Evolutionary conservation across 352 stramenopile genomes (phyloP).

Genomic region (Elongisporangium undulatum): DNA sequence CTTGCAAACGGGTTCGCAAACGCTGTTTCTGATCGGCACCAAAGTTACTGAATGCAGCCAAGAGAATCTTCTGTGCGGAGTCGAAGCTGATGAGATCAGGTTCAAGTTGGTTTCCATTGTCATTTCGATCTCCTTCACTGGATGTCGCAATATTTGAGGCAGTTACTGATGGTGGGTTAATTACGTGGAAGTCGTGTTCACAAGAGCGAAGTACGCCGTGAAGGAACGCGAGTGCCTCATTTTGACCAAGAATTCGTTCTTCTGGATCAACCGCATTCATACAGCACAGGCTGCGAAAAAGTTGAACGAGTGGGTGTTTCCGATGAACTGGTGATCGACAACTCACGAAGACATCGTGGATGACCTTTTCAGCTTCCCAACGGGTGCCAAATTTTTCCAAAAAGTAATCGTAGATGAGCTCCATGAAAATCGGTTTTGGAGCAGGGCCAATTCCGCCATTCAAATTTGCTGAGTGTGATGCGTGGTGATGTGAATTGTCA

Average conservation of each 20-base stretch:
- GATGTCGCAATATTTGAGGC: neutral
- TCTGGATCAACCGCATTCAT: conserved; percentile 48
- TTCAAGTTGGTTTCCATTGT: neutral
- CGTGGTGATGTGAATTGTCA: neutral
- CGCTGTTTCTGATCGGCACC: conserved; percentile 41
- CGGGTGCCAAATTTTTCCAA: conserved; percentile 60
- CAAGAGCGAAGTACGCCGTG: conserved; percentile 53
- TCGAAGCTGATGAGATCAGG: conserved; percentile 32
- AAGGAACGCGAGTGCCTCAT: conserved; percentile 62
- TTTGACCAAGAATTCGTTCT: conserved; percentile 59
- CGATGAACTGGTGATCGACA: conserved; percentile 42
- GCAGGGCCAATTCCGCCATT: conserved; percentile 61
- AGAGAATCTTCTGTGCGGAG: conserved; percentile 36
- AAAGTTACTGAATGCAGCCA: conserved; percentile 44
- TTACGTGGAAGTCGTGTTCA: conserved; percentile 45
- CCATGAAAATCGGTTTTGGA: conserved; percentile 55
- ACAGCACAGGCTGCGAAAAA: conserved; percentile 71
- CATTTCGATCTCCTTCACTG: neutral
- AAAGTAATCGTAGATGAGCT: conserved; percentile 79
- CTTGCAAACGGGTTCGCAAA: conserved; percentile 9
- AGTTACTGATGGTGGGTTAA: conserved; percentile 21
- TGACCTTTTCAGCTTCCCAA: conserved; percentile 70
- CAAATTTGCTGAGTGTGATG: conserved; percentile 13
- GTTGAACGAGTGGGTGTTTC: conserved; percentile 31
- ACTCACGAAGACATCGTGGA: conserved; percentile 82